phyloP scores from a whole-genome alignment of 2,329 filamentous ascomycete genomes.

The Grosmannia clavigera region DNA sequence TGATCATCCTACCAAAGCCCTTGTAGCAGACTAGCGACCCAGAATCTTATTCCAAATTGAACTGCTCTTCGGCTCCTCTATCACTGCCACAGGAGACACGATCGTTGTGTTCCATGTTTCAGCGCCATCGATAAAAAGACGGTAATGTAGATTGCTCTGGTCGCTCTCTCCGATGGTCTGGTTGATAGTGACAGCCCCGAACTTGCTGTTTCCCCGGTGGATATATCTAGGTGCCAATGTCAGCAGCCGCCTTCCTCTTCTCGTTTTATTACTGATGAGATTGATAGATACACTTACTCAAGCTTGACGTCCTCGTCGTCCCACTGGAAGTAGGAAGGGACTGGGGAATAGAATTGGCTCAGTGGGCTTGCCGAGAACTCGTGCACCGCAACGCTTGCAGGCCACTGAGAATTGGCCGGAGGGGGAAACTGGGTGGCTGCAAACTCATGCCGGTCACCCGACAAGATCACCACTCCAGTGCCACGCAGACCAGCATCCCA shows the following conservation, averaged over 20 bases:
- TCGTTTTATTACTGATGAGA: too few species aligned
- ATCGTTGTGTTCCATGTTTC: slow-evolving; percentile 60
- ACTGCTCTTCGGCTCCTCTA: slow-evolving; percentile 16
- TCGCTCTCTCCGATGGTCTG: slow-evolving; percentile 37
- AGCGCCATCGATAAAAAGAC: slow-evolving; percentile 68
- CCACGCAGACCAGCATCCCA: slow-evolving; percentile 69
- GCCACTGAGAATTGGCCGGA: slow-evolving; percentile 46
- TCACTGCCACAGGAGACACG: slow-evolving; percentile 27
- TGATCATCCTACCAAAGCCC: background rate
- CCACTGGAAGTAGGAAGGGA: slow-evolving; percentile 69
- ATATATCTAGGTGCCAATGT: slow-evolving; percentile 45
- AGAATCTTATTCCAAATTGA: slow-evolving; percentile 35
- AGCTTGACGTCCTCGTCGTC: slow-evolving; percentile 74
- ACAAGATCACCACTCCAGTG: slow-evolving; percentile 69
- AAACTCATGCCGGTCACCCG: slow-evolving; percentile 94
- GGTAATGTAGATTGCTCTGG: slow-evolving; percentile 66
- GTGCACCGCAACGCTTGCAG: slow-evolving; percentile 54
- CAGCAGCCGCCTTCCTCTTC: background rate
- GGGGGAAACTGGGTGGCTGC: slow-evolving; percentile 71
- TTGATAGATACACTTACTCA: slow-evolving; percentile 46
- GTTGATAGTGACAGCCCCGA: slow-evolving; percentile 65
- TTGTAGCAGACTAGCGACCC: background rate
- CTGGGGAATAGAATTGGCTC: slow-evolving; percentile 85
- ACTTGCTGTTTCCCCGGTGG: slow-evolving; percentile 78
- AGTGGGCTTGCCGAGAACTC: slow-evolving; percentile 89